A percentile compares a stretch with the other conserved stretches of the same genome.
Evolutionary conservation across 75 land plant species (phyloP).

Genomic region (Azolla pinnata): DNA sequence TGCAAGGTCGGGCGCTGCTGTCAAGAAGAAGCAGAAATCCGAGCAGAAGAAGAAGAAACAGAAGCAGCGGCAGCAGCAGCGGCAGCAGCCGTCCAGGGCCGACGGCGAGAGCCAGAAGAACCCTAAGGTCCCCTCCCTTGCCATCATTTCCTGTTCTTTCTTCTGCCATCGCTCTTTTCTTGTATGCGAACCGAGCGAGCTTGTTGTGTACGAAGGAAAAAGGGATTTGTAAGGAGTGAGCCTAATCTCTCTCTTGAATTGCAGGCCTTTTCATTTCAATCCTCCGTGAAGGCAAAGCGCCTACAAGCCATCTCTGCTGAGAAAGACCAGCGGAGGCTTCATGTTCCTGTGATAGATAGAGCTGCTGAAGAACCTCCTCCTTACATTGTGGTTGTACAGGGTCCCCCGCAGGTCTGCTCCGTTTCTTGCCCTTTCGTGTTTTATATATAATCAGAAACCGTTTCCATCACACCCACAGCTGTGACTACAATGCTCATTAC

Average conservation of each 20-base stretch:
- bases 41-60: slow-evolving; percentile 38
- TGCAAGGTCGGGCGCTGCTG: slow-evolving; percentile 45
- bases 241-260: neutral
- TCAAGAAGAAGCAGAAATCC: slow-evolving; percentile 29
- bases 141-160: no score
- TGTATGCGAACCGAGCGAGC: neutral
- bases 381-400: slow-evolving; percentile 85
- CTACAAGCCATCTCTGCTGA: slow-evolving; percentile 72
- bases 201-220: neutral
- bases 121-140: slow-evolving; percentile 15
- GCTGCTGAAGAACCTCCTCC: slow-evolving; percentile 86
- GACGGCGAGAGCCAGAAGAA: slow-evolving; percentile 12
- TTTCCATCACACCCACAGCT: slow-evolving; percentile 4
- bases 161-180: neutral
- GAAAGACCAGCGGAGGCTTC: slow-evolving; percentile 85
- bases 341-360: slow-evolving; percentile 75
- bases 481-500: no score
- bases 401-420: slow-evolving; percentile 80
- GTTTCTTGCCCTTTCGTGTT: neutral
- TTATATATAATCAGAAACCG: no score
- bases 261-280: slow-evolving; percentile 91
- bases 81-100: slow-evolving; percentile 30
- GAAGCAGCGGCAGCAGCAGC: slow-evolving; percentile 12
- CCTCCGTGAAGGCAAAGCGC: slow-evolving; percentile 76
- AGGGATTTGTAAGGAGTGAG: neutral